Conservation (phyloP, 2,329 filamentous ascomycete genomes). For the Fusarium globosum region DNA sequence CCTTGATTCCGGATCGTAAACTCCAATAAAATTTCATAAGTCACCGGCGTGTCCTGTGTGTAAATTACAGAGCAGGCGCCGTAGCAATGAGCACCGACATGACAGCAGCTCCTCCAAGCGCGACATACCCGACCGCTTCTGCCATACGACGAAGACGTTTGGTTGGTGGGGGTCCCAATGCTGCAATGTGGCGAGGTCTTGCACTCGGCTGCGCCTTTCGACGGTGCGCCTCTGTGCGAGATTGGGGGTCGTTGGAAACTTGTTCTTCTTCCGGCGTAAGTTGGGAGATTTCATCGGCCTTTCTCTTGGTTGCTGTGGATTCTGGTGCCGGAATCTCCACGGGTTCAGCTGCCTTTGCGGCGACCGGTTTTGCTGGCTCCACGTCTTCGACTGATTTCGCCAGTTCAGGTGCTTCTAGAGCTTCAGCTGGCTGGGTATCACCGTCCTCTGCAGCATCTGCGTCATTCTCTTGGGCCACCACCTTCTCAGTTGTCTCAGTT, state of each 20-base stretch:
- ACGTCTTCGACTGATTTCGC: neutral
- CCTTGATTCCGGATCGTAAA: slow-evolving; percentile 26
- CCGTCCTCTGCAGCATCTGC: neutral
- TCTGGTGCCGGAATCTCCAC: neutral
- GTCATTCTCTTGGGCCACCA: neutral
- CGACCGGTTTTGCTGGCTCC: neutral
- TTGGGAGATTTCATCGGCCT: slow-evolving; percentile 45
- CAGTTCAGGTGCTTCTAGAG: neutral
- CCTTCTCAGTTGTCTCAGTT: neutral
- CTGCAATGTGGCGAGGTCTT: neutral
- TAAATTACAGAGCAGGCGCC: slow-evolving; percentile 45
- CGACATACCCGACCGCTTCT: slow-evolving; percentile 51
- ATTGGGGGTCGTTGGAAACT: neutral
- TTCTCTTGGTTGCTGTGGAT: slow-evolving; percentile 30
- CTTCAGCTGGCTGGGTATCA: neutral
- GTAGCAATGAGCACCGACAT: slow-evolving; percentile 55
- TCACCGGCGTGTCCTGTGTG: neutral
- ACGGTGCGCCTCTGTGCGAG: neutral
- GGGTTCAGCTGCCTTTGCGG: neutral
- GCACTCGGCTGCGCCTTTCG: neutral
- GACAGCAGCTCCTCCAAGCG: slow-evolving; percentile 53
- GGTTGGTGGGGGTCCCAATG: slow-evolving; percentile 22
- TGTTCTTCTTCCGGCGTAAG: slow-evolving; percentile 25
- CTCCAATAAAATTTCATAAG: slow-evolving; percentile 28
- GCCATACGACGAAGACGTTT: slow-evolving; percentile 52